Evolutionary conservation across 805 yeast genomes (phyloP), one percentile per base, ranked within the genome.

Genomic region (Saccharomycopsis sp.): DNA sequence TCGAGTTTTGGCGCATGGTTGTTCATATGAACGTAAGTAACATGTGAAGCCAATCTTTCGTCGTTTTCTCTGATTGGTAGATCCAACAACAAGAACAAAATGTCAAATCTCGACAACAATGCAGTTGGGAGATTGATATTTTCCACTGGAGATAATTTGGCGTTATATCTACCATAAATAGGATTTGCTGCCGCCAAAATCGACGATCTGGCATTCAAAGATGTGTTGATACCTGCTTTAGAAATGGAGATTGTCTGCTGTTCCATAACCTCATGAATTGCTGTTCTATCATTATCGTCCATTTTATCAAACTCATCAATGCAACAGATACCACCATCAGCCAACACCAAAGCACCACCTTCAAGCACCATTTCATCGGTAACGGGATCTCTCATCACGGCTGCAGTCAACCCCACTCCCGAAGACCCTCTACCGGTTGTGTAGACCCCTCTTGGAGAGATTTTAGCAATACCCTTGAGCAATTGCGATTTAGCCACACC

Each of bases 121-220:
- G 99, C 99, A 0, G 98, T 97, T 3, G 99, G 99, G 59, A 94
- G 77, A 68, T 94, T 94, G 70, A 94, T 92, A 72, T 94, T 94
- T 67, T 94, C 97, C 62, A 91, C 85, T 2, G 99, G 97, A 5
- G 97, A 87, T 58, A 92, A 73, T 62, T 82, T 80, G 41, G 97
- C 88, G 72, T 94, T 92, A 73, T 94, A 94, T 62, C 98, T 81
- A 58, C 99, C 98, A 69, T 88, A 91, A 41, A 91, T 75, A 18
- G 99, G 99, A 75, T 94, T 94, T n/a, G 99, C 99, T 34, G 99
- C 99, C 0, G 99, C 99, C 62, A 94, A 74, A 61, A 94, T 89
- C 3, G 97, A 91, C 0, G 98, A 82, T 70, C 99, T 82, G 5
- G 99, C 99, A 69, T 94, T 94, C 65, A 94, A 77, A 1, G 97